Base-by-base conservation (phyloP, 352 stramenopile genomes). In the Phytophthora ohioensis region DNA sequence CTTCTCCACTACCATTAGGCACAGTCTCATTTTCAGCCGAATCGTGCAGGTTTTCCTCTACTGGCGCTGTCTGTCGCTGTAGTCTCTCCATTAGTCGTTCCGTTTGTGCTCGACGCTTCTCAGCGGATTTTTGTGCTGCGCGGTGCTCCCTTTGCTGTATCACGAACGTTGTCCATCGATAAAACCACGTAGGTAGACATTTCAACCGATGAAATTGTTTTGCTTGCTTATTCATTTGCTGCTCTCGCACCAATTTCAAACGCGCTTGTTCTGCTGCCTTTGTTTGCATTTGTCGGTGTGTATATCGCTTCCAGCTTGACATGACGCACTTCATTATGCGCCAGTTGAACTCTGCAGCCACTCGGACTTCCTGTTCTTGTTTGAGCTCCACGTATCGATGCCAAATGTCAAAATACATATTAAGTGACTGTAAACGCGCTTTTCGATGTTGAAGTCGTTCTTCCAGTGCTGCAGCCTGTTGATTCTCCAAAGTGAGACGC, bases 171-270 rank as follows among this genome's bases (percentile, higher is more conserved):
- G n/a, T 48, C 85, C 85, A 93, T 4, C 45, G 69, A 46, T 88
- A 84, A 56, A 93, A 91, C 80, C 69, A 87, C 31, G 54, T 57
- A 0, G 82, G 73, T 17, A 93, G 52, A 17, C 65, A 67, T 39
- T 70, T 82, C 3, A 53, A 38, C 3, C 81, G 76, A 59, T 73
- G 61, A 56, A 90, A 87, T 10, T 55, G 34, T 8, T 76, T 60
- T 0, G 83, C 85, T 36, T 59, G 62, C 11, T 78, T 52, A 15
- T 59, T 66, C 35, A 63, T 41, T 53, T 74, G 57, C 27, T 71
- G 58, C 39, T 80, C 63, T 47, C 39, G 47, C 31, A 64, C 53
- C 43, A 76, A 47, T 41, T 57, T 54, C 39, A 67, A 32, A 2
- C 64, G 69, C 30, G 61, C 30, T 61, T 69, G 32, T 6, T 78